Conservation (phyloP, 2,329 filamentous ascomycete species). For the Biscogniauxia marginata region DNA sequence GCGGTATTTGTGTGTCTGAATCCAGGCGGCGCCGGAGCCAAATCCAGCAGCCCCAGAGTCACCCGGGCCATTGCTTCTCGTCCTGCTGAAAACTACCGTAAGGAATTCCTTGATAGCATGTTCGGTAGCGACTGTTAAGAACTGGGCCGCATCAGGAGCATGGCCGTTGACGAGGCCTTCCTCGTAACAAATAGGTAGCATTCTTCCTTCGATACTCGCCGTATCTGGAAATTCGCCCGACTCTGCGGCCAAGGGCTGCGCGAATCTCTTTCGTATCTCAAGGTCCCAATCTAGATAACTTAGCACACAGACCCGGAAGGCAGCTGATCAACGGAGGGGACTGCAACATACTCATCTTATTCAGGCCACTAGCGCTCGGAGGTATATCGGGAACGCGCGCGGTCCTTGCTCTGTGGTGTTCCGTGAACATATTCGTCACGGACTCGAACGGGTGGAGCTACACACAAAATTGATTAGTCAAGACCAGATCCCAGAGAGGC, state of each 20-base stretch:
- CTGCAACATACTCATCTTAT: conserved; percentile 69
- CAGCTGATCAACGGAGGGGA: conserved; percentile 22
- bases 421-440: conserved; percentile 51
- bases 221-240: conserved; percentile 69
- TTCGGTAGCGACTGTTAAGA: conserved; percentile 65
- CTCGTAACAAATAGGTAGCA: conserved; percentile 69
- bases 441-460: conserved; percentile 57
- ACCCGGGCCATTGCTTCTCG: conserved; percentile 63
- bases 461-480: conserved; percentile 23
- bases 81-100: conserved; percentile 62
- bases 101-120: conserved; percentile 67
- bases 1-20: conserved; percentile 78
- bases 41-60: conserved; percentile 61
- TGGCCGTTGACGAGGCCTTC: conserved; percentile 61
- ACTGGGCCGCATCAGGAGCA: conserved; percentile 57
- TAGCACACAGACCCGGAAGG: not conserved
- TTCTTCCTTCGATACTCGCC: conserved; percentile 60
- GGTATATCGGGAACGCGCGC: conserved; percentile 58
- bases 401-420: conserved; percentile 47
- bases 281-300: conserved; percentile 56
- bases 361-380: conserved; percentile 69
- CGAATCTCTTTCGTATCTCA: conserved; percentile 65
- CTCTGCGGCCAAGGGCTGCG: conserved; percentile 63
- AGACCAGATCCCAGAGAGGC: not conserved
- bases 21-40: conserved; percentile 65